phyloP scores from a whole-genome alignment of 345 rosid genomes.

The Conringia planisiliqua region DNA sequence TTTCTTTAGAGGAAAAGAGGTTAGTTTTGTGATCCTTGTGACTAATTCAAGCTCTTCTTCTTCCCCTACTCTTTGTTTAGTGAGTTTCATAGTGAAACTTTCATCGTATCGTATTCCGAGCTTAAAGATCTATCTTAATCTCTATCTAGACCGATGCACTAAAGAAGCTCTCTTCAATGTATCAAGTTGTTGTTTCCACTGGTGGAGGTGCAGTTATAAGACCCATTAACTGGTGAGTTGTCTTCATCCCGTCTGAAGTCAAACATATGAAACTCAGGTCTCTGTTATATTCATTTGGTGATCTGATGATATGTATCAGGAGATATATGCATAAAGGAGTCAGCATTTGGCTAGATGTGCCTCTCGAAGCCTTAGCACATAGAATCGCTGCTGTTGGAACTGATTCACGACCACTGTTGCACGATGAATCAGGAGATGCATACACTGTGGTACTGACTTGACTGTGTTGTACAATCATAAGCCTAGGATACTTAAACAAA shows the following conservation, averaged over 20 bases:
- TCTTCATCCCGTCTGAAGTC: not conserved
- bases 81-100: not conserved
- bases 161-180: conserved; percentile 54
- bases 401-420: conserved; percentile 76
- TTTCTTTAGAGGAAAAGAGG: conserved; percentile 91
- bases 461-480: not conserved
- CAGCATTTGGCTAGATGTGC: conserved; percentile 94
- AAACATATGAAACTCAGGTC: not conserved
- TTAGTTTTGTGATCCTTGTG: conserved; percentile 18
- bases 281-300: not conserved
- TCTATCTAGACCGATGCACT: conserved; percentile 62
- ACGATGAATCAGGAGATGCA: conserved; percentile 71
- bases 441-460: conserved; percentile 54
- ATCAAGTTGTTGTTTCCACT: conserved; percentile 77
- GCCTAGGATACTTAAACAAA: not conserved
- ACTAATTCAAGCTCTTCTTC: not conserved
- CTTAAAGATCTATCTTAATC: not conserved
- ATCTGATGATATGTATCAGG: conserved; percentile 35
- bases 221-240: conserved; percentile 72
- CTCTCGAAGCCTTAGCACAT: conserved; percentile 82
- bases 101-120: not conserved
- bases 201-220: conserved; percentile 90
- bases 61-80: not conserved
- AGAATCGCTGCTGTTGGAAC: conserved; percentile 98
- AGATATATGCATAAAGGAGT: conserved; percentile 75